These are phyloP conservation scores for Papilionanthe hybrid DNA, from an alignment of 116 monocot species.

Conservation along the genomic window DNA sequence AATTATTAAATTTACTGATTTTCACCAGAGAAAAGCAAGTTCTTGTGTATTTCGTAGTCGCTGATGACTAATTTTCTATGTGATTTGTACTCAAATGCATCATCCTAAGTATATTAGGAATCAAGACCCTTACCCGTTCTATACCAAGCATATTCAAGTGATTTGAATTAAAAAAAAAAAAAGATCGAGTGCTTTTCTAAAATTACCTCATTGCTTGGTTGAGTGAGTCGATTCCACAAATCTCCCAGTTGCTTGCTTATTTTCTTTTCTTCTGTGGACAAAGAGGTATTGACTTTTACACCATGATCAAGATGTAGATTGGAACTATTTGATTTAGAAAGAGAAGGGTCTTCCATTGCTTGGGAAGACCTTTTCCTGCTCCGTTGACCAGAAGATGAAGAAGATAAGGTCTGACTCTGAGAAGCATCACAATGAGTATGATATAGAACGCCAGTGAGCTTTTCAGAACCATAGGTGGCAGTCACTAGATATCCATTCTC, in stretches of 20 bases:
- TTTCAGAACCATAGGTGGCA: constrained; percentile 16
- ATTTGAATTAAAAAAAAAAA: background rate
- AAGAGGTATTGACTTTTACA: background rate
- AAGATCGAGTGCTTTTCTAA: background rate
- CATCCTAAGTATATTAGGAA: background rate
- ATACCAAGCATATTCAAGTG: background rate
- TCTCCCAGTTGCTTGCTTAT: constrained; percentile 9
- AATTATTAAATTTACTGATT: background rate
- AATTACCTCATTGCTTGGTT: constrained; percentile 9
- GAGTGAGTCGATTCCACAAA: constrained; percentile 11
- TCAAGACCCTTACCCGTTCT: background rate
- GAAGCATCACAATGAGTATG: constrained; percentile 11
- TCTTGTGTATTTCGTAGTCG: background rate
- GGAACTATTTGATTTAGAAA: background rate
- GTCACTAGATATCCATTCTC: constrained; percentile 36
- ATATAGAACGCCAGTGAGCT: constrained; percentile 26
- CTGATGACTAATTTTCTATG: background rate
- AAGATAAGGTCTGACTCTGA: background rate
- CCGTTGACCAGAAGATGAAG: constrained; percentile 4
- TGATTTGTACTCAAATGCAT: background rate
- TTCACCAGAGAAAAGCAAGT: background rate
- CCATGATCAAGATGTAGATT: background rate
- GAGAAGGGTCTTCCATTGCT: background rate
- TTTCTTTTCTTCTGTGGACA: constrained; percentile 5
- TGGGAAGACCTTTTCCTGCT: constrained; percentile 8